These are phyloP conservation scores for Pelargonium exstipulatum DNA, from an alignment of 441 rosid genomes.

Conservation along the genomic window DNA sequence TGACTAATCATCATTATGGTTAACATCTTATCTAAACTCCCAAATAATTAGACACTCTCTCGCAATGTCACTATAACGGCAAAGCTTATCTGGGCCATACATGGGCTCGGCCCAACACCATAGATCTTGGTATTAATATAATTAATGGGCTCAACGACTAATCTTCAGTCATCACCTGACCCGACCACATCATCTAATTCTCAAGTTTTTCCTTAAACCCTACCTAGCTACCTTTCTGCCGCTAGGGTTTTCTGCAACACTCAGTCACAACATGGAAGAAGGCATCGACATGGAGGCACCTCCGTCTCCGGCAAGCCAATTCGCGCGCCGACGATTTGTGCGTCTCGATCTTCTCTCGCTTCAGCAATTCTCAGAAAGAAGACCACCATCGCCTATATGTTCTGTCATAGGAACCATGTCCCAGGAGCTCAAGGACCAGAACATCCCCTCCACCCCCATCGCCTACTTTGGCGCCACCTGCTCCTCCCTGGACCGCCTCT, in stretches of 20 bases:
- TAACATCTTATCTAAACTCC: too few species aligned
- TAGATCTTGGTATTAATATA: too few species aligned
- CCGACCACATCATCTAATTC: background rate
- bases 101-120: too few species aligned
- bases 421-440: conserved; percentile 63
- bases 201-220: conserved; percentile 25
- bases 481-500: conserved; percentile 56
- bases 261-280: conserved; percentile 31
- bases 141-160: too few species aligned
- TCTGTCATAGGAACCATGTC: conserved; percentile 60
- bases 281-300: conserved; percentile 34
- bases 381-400: conserved; percentile 61
- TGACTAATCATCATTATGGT: too few species aligned
- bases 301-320: background rate
- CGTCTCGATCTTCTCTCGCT: conserved; percentile 44
- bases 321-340: conserved; percentile 50
- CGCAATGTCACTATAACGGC: too few species aligned
- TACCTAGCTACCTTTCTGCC: conserved; percentile 14
- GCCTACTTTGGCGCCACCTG: conserved; percentile 64
- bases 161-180: too few species aligned
- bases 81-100: too few species aligned
- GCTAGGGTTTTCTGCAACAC: conserved; percentile 11
- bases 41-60: too few species aligned
- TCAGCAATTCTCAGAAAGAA: conserved; percentile 45
- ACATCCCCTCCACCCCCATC: conserved; percentile 47